Base-by-base conservation (phyloP, 768 basidiomycete species). In the Naganishia vaughanmartiniae region DNA sequence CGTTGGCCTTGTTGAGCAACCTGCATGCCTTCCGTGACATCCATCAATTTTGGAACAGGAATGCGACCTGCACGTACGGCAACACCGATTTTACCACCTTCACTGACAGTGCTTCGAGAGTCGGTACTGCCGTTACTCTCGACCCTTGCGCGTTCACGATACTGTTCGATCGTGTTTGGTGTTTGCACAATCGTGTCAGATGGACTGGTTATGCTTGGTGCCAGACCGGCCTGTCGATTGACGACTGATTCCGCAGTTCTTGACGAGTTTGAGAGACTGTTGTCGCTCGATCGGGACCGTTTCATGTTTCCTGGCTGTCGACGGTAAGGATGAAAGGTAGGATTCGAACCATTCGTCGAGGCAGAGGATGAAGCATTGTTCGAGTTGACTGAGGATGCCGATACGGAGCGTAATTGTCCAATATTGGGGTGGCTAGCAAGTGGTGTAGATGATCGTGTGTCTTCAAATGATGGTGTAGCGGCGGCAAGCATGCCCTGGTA, bases 291-390 rank as follows among this genome's bases (percentile, higher is more conserved):
- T 17, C 56, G 55, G 33, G 56, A 60, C 24, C 60, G 36, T 63
- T 58, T 60, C 24, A 46, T 60, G 17, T 30, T 42, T 34, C 51
- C 45, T 55, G 67, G 67, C 21, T 68, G 67, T 55, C 67, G 33
- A 33, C 67, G 67, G 30, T 68, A 68, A 0, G 67, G 67, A 57
- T 68, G 67, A 68, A 56, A 68, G n/a, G 54, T 36, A 28, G 39
- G 42, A 63, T 42, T 63, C 1, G 60, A 12, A 7, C 24, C 24
- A 3, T 36, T 30, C 11, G 60, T 10, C 10, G n/a, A 33, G 31
- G 31, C n/a, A 4, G 39, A 42, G 14, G 60, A 45, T 2, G 39
- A 15, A 63, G 39, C 26, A 11, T 63, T 42, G 26, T 63, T 63
- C 31, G 60, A 63, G 42, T 21, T 45, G 2, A 34, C 39, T 14